Conservation (phyloP, 257 asterid genomes). For the Ajuga chamaepitys region DNA sequence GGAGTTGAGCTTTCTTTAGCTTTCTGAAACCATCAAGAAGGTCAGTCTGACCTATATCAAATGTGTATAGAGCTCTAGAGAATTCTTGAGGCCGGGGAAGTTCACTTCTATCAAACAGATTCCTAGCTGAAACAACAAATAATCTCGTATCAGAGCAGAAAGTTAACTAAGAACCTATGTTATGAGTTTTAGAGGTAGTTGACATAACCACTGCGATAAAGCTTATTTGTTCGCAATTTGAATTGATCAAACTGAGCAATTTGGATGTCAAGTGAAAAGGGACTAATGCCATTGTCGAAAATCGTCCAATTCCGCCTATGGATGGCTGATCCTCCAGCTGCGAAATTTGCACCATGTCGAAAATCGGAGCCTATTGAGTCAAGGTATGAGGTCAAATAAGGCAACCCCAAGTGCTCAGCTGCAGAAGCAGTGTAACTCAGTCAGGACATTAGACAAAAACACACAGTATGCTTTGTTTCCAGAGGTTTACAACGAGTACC, state of each 20-base stretch:
- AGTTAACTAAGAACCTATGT: not conserved
- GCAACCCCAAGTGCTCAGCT: constrained; percentile 53
- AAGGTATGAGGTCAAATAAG: constrained; percentile 41
- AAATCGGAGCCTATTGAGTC: constrained; percentile 38
- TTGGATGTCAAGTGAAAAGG: constrained; percentile 42
- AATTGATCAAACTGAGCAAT: constrained; percentile 29
- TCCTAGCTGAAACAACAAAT: constrained; percentile 18
- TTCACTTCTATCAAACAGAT: constrained; percentile 5
- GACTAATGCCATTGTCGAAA: constrained; percentile 27
- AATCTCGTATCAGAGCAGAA: not conserved
- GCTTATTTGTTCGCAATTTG: constrained; percentile 24
- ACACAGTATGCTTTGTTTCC: not conserved
- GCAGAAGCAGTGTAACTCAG: not conserved
- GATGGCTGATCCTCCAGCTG: constrained; percentile 41
- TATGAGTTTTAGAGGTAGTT: not conserved
- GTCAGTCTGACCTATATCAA: constrained; percentile 56
- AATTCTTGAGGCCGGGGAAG: constrained; percentile 32
- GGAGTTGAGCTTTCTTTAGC: constrained; percentile 25
- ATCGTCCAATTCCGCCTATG: constrained; percentile 23
- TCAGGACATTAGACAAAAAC: not conserved
- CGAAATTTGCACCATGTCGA: constrained; percentile 51
- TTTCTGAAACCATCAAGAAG: constrained; percentile 27
- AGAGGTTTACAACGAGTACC: constrained; percentile 17
- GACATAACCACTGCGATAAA: constrained; percentile 28
- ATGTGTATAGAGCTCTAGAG: constrained; percentile 39